Evolutionary conservation across 371 early-diverging fungal species (phyloP).

Genomic region (Apophysomyces variabilis): DNA sequence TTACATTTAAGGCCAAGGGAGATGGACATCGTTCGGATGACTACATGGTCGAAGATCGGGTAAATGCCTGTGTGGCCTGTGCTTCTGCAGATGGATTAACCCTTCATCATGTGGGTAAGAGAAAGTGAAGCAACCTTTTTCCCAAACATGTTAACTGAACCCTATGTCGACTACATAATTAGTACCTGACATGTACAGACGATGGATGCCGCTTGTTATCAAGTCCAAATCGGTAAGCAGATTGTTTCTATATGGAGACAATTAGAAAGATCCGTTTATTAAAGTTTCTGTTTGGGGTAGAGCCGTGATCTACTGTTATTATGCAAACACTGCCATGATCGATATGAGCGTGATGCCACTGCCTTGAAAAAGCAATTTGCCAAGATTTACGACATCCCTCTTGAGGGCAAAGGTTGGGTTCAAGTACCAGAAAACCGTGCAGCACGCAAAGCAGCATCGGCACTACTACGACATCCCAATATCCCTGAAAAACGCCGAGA

Average conservation of each 20-base stretch:
- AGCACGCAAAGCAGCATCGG: constrained; percentile 55
- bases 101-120: constrained; percentile 58
- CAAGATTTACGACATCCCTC: constrained; percentile 44
- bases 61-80: constrained; percentile 58
- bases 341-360: constrained; percentile 55
- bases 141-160: background rate
- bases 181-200: constrained; percentile 67
- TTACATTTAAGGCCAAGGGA: constrained; percentile 61
- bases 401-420: constrained; percentile 63
- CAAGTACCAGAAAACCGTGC: constrained; percentile 41
- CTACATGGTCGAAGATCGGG: constrained; percentile 62
- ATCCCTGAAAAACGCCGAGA: constrained; percentile 45
- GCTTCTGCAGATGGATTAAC: constrained; percentile 38
- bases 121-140: background rate
- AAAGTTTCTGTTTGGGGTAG: constrained; percentile 16
- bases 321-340: constrained; percentile 56
- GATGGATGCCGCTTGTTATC: constrained; percentile 53
- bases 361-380: constrained; percentile 45
- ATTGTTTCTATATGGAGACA: background rate
- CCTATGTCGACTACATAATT: background rate
- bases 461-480: constrained; percentile 37
- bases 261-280: too few species aligned
- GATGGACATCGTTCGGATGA: constrained; percentile 52
- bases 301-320: constrained; percentile 57
- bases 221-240: constrained; percentile 60